Percentiles rank a stretch among this genome's conserved stretches.
These are phyloP conservation scores for Heterobasidion occidentale DNA, from an alignment of 1,284 basidiomycete species.

Conservation along the genomic window DNA sequence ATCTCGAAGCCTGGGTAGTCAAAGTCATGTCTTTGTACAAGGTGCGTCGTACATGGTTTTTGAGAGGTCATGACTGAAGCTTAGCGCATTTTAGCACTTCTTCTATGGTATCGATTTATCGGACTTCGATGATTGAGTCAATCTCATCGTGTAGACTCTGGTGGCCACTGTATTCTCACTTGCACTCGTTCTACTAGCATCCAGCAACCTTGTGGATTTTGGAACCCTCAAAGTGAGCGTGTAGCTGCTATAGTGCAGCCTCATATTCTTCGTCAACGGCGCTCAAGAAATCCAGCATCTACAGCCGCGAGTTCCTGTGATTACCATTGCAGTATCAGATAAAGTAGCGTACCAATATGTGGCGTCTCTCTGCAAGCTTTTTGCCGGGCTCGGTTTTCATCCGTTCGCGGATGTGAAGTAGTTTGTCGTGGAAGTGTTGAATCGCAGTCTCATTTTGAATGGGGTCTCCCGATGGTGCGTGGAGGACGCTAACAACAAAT, in stretches of 20 bases:
- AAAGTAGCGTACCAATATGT: constrained; percentile 51
- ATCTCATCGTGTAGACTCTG: neutral
- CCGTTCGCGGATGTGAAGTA: constrained; percentile 64
- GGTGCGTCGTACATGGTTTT: constrained; percentile 26
- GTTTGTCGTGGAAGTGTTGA: constrained; percentile 84
- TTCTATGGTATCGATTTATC: constrained; percentile 45
- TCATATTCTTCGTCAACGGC: constrained; percentile 3
- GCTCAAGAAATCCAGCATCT: neutral
- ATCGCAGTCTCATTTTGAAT: constrained; percentile 53
- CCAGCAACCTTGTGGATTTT: too few species aligned
- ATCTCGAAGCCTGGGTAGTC: constrained; percentile 89
- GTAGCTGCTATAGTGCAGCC: neutral
- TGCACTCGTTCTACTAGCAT: neutral
- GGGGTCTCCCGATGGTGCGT: constrained; percentile 46
- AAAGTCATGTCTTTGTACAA: constrained; percentile 80
- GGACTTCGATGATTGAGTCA: constrained; percentile 6
- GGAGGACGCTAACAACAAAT: constrained; percentile 44
- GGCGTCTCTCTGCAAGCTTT: constrained; percentile 63
- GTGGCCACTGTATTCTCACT: neutral
- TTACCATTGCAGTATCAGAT: neutral
- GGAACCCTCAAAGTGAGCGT: neutral
- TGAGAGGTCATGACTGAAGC: constrained; percentile 16
- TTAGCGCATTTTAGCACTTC: constrained; percentile 28
- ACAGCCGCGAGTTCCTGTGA: neutral
- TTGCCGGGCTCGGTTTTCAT: constrained; percentile 75